Base-by-base conservation (phyloP, 768 basidiomycete species). In the Rhizopogon vesiculosus region DNA sequence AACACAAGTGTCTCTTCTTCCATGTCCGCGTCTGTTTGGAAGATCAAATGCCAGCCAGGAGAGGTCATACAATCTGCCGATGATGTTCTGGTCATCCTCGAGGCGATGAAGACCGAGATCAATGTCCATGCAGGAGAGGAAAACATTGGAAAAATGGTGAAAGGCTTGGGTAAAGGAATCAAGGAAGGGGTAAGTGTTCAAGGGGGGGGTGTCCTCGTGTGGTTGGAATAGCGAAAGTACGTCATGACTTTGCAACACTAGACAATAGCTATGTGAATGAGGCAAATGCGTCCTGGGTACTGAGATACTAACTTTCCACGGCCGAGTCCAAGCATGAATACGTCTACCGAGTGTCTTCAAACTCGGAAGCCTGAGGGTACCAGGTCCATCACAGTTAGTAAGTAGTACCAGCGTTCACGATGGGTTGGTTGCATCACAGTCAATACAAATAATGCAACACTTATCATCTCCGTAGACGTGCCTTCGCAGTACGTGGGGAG, bases 41-140 rank as follows among this genome's bases (percentile, higher is more conserved):
- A 81, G 62, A 74, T 86, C 59, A 72, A 69, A 13, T 74, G 76
- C 42, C 60, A 64, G 0, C 64, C 72, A 5, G 80, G 79, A 12
- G 74, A 82, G 51, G 59, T 64, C 0, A 72, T 85, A 42, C 46
- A 64, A 3, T 69, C 76, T 0, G 69, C 70, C 2, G 74, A 77
- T 12, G 69, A 78, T 4, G 71, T 78, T 3, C 61, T 85, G 39
- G 46, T 81, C 33, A 72, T 83, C 18, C 72, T 86, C 12, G 82
- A 85, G 65, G 82, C 85, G 1, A 86, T 86, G 85, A 86, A 87
- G 67, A 83, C 80, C 0, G 82, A 84, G 61, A 77, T 86, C 43
- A 71, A 75, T 13, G 62, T 86, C 15, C 65, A 65, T 49, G 78
- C 79, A 0, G 76, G 78, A 0, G 73, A 77, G 16, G 69, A 68